Evolutionary conservation across 192 early-diverging fungal genomes (phyloP).

Genomic region (Kappamyces sp.): DNA sequence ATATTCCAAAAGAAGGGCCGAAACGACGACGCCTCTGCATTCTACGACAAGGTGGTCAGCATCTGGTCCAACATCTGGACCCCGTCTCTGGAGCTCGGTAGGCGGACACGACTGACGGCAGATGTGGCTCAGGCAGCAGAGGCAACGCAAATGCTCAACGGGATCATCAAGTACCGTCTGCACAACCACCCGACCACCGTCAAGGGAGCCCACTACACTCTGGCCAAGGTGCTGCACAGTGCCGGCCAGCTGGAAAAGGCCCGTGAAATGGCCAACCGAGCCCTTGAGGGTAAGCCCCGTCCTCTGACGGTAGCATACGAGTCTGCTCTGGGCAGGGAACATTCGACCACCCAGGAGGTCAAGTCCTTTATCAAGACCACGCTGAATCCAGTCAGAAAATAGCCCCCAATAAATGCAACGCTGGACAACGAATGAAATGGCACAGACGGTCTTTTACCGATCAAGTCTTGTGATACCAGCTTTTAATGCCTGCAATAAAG

Average conservation of each 20-base stretch:
- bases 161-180: slow-evolving; percentile 25
- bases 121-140: slow-evolving; percentile 46
- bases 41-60: slow-evolving; percentile 40
- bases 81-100: not conserved
- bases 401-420: too few species aligned
- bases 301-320: slow-evolving; percentile 29
- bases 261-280: slow-evolving; percentile 30
- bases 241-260: slow-evolving; percentile 27
- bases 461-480: too few species aligned
- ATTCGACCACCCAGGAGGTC: slow-evolving; percentile 39
- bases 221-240: slow-evolving; percentile 26
- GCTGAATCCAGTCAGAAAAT: not conserved
- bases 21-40: slow-evolving; percentile 26
- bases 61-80: slow-evolving; percentile 30
- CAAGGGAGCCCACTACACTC: slow-evolving; percentile 22
- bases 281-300: slow-evolving; percentile 30
- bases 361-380: slow-evolving; percentile 31
- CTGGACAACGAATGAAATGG: too few species aligned
- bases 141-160: slow-evolving; percentile 42
- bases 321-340: slow-evolving; percentile 35
- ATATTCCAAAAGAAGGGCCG: slow-evolving; percentile 34
- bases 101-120: slow-evolving; percentile 2
- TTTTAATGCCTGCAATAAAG: too few species aligned
- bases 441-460: too few species aligned
- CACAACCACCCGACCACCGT: slow-evolving; percentile 1